Base-by-base conservation (phyloP, 305 asterid species). In the Plantago rigida region DNA sequence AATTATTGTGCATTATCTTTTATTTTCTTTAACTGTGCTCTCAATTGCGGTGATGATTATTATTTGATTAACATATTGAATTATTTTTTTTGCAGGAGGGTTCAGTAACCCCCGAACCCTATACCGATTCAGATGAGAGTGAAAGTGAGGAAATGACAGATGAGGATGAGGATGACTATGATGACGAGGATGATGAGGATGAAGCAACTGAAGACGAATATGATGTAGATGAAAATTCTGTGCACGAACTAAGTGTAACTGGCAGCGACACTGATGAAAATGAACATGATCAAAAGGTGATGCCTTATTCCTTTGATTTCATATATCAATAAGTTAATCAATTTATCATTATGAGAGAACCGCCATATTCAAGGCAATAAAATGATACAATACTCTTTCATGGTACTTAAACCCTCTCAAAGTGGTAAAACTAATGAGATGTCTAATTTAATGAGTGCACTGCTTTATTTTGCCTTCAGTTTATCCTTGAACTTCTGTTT, bases 81-180 rank as follows among this genome's bases (percentile, higher is more conserved):
- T 1, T 31, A 0, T 17, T 17, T 17, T 65, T 22, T 69, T 73
- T 65, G 67, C 84, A 89, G 97, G 99, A 87, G 74, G 92, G 86
- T 56, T 77, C 95, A 10, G 75, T 48, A 52, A 66, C 87, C 42
- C 87, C 89, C 69, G 99, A 79, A 67, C 84, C 94, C 51, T 93
- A 93, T 73, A 82, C 99, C 34, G 96, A 93, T 63, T 79, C 96
- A 31, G 99, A 93, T 52, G 99, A 84, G 64, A 87, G 84, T 74
- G 96, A 84, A 60, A 82, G 88, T 63, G 97, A 89, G 68, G 97
- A 93, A 76, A 82, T 93, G 64, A 82, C 87, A 34, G 97, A 86
- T 74, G 89, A 86, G 19, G 81, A 73, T 62, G 94, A 86, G 53
- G 76, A 75, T 53, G 69, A 77, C 52, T 73, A 56, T 67, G 89